phyloP scores from a whole-genome alignment of 2,329 filamentous ascomycete genomes.

The Aspergillus sp. region DNA sequence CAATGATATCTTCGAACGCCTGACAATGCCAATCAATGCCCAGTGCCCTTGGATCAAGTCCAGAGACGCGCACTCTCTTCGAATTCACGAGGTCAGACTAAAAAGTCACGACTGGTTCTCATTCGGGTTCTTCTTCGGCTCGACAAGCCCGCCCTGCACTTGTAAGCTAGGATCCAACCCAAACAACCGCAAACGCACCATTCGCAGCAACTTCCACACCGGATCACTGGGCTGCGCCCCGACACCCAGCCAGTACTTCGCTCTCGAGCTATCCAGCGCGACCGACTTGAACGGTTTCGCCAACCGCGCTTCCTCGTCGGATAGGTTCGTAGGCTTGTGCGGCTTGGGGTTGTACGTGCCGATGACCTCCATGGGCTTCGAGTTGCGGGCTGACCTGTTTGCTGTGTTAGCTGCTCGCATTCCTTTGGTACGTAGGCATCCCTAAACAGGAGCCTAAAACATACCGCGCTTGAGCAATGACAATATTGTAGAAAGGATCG shows the following conservation, averaged over 20 bases:
- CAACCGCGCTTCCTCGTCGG: conserved; percentile 38
- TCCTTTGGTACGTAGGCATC: conserved; percentile 2
- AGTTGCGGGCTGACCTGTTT: conserved; percentile 70
- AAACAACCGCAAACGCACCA: conserved; percentile 48
- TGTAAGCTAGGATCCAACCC: neutral
- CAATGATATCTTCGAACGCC: no score
- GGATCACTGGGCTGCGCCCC: conserved; percentile 89
- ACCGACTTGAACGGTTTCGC: conserved; percentile 81
- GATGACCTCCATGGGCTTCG: conserved; percentile 86
- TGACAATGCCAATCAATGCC: no score
- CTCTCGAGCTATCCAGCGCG: conserved; percentile 67
- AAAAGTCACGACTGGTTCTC: conserved; percentile 3
- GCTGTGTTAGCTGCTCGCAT: conserved; percentile 7
- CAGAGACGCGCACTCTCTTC: neutral
- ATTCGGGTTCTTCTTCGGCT: conserved; percentile 16
- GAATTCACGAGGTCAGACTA: neutral
- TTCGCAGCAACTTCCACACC: conserved; percentile 72
- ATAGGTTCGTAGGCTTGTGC: conserved; percentile 40
- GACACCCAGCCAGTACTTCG: conserved; percentile 94
- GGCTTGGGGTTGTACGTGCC: conserved; percentile 56
- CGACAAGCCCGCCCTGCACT: conserved; percentile 26
- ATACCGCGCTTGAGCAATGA: conserved; percentile 85
- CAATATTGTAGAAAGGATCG: conserved; percentile 93
- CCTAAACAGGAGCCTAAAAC: conserved; percentile 14
- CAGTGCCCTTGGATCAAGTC: no score